A percentile compares a stretch with the other conserved stretches of the same genome.
Evolutionary conservation across 1,139 yeast species (phyloP).

Genomic region (Blastobotrys serpentis): DNA sequence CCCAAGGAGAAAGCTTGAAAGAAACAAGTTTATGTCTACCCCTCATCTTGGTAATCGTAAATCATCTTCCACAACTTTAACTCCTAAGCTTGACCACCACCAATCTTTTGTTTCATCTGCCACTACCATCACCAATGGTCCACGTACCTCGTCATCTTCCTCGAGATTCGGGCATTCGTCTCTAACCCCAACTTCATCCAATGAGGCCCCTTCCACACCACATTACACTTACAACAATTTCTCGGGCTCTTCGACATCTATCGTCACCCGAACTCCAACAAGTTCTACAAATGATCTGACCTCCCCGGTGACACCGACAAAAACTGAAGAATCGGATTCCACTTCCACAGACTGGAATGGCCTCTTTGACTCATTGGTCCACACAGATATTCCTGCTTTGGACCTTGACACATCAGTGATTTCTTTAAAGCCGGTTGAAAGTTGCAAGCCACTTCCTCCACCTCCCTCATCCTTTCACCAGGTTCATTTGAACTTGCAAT

Average conservation of each 20-base stretch:
- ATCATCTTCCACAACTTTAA: not conserved
- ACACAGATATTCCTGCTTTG: constrained; percentile 10
- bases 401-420: constrained; percentile 11
- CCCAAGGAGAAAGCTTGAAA: not conserved
- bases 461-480: constrained; percentile 13
- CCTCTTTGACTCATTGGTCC: constrained; percentile 15
- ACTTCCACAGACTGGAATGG: constrained; percentile 11
- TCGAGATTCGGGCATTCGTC: not conserved
- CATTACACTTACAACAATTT: constrained; percentile 4
- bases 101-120: not conserved
- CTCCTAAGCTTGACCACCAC: not conserved
- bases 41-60: not conserved
- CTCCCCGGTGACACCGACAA: constrained; percentile 13
- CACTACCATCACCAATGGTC: not conserved
- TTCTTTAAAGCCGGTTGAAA: not conserved
- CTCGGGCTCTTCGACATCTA: not conserved
- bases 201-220: not conserved
- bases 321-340: not conserved
- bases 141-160: not conserved
- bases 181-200: constrained; percentile 1
- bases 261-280: constrained; percentile 1
- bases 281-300: constrained; percentile 7
- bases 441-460: constrained; percentile 15
- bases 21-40: not conserved
- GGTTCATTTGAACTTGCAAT: constrained; percentile 6